Conservation (phyloP, 768 basidiomycete genomes). For the Rhizopogon roseolus region DNA sequence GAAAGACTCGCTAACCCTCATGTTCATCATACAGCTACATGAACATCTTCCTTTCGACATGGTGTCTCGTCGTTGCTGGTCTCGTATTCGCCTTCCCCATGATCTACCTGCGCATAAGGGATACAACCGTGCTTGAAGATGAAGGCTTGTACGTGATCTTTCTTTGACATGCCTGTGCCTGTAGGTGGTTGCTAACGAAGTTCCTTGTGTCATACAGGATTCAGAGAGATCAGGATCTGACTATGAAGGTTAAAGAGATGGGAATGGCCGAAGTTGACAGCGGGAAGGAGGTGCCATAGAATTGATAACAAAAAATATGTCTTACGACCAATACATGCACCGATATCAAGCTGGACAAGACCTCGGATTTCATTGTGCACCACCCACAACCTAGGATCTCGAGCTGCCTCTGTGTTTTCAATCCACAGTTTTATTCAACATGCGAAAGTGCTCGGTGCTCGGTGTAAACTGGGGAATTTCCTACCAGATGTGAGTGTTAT, state of each 20-base stretch:
- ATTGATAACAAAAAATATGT: no score
- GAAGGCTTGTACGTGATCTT: conserved; percentile 44
- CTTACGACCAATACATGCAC: no score
- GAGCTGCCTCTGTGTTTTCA: no score
- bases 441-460: no score
- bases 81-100: conserved; percentile 66
- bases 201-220: neutral
- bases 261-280: neutral
- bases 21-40: conserved; percentile 36
- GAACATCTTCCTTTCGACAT: conserved; percentile 70
- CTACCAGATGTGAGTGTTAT: no score
- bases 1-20: neutral
- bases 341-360: no score
- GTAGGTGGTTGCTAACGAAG: neutral
- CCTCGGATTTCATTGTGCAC: no score
- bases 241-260: neutral
- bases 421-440: no score
- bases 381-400: no score
- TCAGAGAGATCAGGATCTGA: neutral
- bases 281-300: neutral
- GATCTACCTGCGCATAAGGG: conserved; percentile 62
- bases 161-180: neutral
- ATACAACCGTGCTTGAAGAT: conserved; percentile 49
- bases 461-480: no score
- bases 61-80: conserved; percentile 60